A percentile compares a stretch with the other conserved stretches of the same genome.
Conservation (phyloP, 768 basidiomycete genomes). For the Amyloporia xantha region DNA sequence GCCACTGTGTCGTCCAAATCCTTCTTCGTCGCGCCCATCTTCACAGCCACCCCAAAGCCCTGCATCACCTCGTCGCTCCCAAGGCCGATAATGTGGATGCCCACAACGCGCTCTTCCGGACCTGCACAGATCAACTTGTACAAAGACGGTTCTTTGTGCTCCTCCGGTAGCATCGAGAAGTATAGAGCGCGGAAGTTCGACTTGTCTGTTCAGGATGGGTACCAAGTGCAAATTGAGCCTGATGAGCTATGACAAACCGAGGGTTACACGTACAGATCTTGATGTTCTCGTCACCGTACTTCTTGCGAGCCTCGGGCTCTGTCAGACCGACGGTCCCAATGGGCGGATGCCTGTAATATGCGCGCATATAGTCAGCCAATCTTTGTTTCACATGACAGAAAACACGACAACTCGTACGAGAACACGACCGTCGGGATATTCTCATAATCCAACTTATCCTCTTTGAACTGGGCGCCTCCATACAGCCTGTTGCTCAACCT, state of each 20-base stretch:
- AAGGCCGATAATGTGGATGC: conserved; percentile 84
- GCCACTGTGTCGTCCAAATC: conserved; percentile 87
- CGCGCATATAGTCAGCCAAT: not conserved
- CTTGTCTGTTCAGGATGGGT: conserved; percentile 50
- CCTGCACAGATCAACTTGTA: conserved; percentile 89
- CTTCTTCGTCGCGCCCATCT: conserved; percentile 85
- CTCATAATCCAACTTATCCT: conserved; percentile 82
- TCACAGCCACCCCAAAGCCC: conserved; percentile 95
- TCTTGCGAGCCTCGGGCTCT: conserved; percentile 81
- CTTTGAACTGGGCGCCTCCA: conserved; percentile 78
- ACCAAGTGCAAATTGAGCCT: too few species aligned
- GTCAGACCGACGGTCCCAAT: conserved; percentile 95
- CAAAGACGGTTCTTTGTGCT: conserved; percentile 91
- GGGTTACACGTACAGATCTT: conserved; percentile 72
- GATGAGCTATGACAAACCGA: not conserved
- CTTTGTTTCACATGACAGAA: not conserved
- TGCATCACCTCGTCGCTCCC: conserved; percentile 95
- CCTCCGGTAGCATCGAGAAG: conserved; percentile 84
- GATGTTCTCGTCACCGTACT: conserved; percentile 79
- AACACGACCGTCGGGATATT: conserved; percentile 96
- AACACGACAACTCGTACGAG: conserved; percentile 54
- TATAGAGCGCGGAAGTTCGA: conserved; percentile 80
- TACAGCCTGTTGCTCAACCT: conserved; percentile 86
- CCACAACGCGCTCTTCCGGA: conserved; percentile 92
- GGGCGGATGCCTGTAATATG: conserved; percentile 69